Evolutionary conservation across 1,284 basidiomycete species (phyloP), one percentile per base, ranked within the genome.

Genomic region (Ganoderma boninense): DNA sequence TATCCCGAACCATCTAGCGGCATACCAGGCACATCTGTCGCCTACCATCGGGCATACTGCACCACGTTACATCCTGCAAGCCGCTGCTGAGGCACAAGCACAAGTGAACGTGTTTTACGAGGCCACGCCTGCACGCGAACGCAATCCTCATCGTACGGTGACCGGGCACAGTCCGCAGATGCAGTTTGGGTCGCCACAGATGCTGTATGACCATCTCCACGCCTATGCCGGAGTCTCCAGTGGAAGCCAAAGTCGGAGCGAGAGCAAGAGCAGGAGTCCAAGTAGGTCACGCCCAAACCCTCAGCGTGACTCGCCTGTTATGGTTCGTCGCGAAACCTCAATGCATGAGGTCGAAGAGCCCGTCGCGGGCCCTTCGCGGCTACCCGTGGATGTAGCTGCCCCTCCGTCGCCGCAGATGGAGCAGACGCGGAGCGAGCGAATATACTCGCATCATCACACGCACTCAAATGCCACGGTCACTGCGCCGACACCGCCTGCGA

Each of bases 401-500:
- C 54, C 73, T 1, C 56, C 68, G 8, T 70, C 70, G 4, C 70
- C 68, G 4, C 64, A 43, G 13, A 49, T 46, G 5, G 60, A 62
- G 18, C 65, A 62, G 2, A 60, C 52, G 11, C 66, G 66, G 20
- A 65, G 43, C 13, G 69, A 66, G 54, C 71, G 64, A 29, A 64
- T 42, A 44, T 69, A 66, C 43, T 72, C 71, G 43, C 80, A 80
- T 67, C 73, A 77, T 3, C 82, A 82, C 68, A 80, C 81, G 23
- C 79, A 79, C 62, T 79, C 80, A 59, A 81, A 77, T 66, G 81
- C 82, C n/a, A 76, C 77, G 11, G 71, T 79, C 23, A 82, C 82
- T 11, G 81, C 81, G 14, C 77, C 78, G 14, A 80, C 81, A 1
- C 79, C 80, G 13, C 79, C 81, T 7, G 78, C 80, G 16, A 74